phyloP scores from a whole-genome alignment of 257 asterid species.

The Lantana camara region DNA sequence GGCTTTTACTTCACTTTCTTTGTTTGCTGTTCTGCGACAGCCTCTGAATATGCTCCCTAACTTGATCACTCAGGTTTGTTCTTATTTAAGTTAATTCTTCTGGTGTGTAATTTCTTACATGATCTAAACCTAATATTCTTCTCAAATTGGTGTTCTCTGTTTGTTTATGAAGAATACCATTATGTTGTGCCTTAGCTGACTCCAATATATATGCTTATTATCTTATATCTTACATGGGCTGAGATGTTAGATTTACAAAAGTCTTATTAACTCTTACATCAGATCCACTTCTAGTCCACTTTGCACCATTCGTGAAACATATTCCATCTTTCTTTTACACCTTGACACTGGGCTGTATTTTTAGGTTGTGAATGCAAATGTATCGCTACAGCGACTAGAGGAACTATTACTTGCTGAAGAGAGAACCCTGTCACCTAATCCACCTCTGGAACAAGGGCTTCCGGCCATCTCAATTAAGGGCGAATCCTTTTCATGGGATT shows the following conservation, averaged over 20 bases:
- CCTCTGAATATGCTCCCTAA: conserved; percentile 88
- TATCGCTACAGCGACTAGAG: conserved; percentile 81
- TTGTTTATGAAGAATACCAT: conserved; percentile 4
- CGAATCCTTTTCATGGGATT: conserved; percentile 80
- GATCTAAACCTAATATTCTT: conserved; percentile 11
- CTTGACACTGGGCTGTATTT: conserved; percentile 22
- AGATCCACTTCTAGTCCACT: no score
- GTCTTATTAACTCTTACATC: no score
- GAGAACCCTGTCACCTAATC: conserved; percentile 76
- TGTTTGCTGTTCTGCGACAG: conserved; percentile 69
- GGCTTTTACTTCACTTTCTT: conserved; percentile 87
- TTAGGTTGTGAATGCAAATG: conserved; percentile 91
- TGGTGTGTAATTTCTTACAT: neutral
- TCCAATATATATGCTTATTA: neutral
- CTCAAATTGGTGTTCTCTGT: no score
- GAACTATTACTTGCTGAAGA: conserved; percentile 84
- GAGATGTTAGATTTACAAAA: neutral
- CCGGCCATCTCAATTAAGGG: conserved; percentile 80
- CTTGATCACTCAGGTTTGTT: conserved; percentile 80
- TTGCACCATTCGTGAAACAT: no score
- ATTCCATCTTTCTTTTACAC: conserved; percentile 15
- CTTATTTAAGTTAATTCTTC: conserved; percentile 11
- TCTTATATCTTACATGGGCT: neutral
- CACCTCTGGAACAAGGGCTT: conserved; percentile 62
- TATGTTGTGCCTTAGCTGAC: neutral